Conservation (phyloP, 1,139 yeast species). For the Citeromyces hawaiiensis region DNA sequence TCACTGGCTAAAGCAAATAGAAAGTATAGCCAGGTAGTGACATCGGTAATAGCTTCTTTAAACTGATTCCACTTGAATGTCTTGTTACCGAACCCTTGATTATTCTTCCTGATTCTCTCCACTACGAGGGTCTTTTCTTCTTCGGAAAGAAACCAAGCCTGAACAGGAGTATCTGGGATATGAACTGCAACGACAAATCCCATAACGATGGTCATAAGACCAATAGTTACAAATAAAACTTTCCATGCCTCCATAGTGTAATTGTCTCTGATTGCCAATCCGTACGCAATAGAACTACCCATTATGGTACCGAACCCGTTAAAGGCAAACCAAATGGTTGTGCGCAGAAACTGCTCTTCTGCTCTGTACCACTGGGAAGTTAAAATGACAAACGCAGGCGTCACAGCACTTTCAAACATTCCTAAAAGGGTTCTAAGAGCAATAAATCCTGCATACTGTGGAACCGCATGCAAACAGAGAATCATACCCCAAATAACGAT, state of each 20-base stretch:
- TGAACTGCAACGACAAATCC: slow-evolving; percentile 26
- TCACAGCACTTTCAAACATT: slow-evolving; percentile 29
- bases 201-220: slow-evolving; percentile 25
- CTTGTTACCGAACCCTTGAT: slow-evolving; percentile 26
- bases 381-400: slow-evolving; percentile 39
- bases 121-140: slow-evolving; percentile 19
- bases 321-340: slow-evolving; percentile 34
- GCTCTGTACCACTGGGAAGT: slow-evolving; percentile 42
- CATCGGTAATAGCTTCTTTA: slow-evolving; percentile 16
- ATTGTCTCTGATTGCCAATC: slow-evolving; percentile 20
- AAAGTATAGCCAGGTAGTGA: slow-evolving; percentile 16
- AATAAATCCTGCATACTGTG: slow-evolving; percentile 24
- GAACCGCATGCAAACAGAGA: slow-evolving; percentile 26
- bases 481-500: slow-evolving; percentile 35
- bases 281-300: slow-evolving; percentile 38
- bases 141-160: slow-evolving; percentile 25
- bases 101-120: slow-evolving; percentile 19
- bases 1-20: slow-evolving; percentile 19
- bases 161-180: slow-evolving; percentile 36
- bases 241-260: slow-evolving; percentile 28
- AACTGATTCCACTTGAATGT: slow-evolving; percentile 21
- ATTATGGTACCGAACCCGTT: slow-evolving; percentile 34
- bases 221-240: slow-evolving; percentile 28
- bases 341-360: slow-evolving; percentile 34
- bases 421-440: slow-evolving; percentile 33